Base-by-base conservation (phyloP, 2,329 filamentous ascomycete genomes). In the Sclerotiophoma versabilis region DNA sequence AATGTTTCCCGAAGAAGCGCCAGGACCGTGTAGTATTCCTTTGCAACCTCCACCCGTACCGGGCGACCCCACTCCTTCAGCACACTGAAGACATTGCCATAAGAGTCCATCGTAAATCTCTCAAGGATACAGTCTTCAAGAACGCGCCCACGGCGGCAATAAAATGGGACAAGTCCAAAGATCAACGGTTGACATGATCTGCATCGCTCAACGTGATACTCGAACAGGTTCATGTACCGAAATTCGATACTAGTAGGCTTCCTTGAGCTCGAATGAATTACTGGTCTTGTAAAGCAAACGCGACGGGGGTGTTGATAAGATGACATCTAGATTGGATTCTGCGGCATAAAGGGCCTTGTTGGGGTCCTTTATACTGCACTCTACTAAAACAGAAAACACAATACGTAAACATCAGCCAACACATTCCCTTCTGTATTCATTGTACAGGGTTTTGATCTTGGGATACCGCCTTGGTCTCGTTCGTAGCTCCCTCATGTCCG, bases 161-260 rank as follows among this genome's bases (percentile, higher is more conserved):
- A 8, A 22, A 17, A 20, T 32, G 42, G 49, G 3, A 41, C 7
- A 26, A 30, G 15, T 12, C 42, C 42, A 15, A 39, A 38, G 15
- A 3, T 26, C 17, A 53, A 17, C 4, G 41, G 26, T 6, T 53
- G 19, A 27, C 49, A 53, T 10, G 33, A 9, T 17, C 19, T 27
- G 34, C 49, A 53, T 19, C 22, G 25, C 19, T 42, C 34, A 11
- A 43, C 20, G 27, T 53, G 42, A 20, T 53, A 42, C 29, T 53
- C 42, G 15, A 47, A 22, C 12, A 47, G 33, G 17, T 53, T 53
- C 41, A 53, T 47, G 23, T 53, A 47, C 4, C 47, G 27, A 15
- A 25, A 41, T 36, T 53, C 49, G 5, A 53, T 20, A 8, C 34
- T 19, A 1, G 49, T 53, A 2, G 42, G 42, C 25, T 30, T 38